A percentile compares a stretch with the other conserved stretches of the same genome.
Evolutionary conservation across 1,284 basidiomycete genomes (phyloP).

Genomic region (Omphalotus olearius): DNA sequence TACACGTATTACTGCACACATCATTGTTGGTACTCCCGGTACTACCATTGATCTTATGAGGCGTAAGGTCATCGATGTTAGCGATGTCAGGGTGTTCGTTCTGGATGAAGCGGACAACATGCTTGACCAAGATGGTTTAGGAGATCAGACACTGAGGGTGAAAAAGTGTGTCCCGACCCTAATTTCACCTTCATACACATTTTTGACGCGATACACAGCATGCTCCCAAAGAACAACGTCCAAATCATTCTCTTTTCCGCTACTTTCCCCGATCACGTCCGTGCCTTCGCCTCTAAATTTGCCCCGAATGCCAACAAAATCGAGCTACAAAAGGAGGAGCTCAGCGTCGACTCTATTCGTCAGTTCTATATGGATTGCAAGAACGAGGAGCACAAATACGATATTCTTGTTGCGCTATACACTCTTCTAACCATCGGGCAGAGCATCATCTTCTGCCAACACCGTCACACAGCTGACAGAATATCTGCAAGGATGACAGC

Average conservation of each 20-base stretch:
- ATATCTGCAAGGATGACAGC: conserved; percentile 88
- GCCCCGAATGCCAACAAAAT: conserved; percentile 97
- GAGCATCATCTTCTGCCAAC: conserved; percentile 96
- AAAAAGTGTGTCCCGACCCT: conserved; percentile 71
- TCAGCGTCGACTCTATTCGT: conserved; percentile 92
- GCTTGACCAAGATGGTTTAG: conserved; percentile 93
- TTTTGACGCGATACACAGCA: conserved; percentile 34
- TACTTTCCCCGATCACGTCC: conserved; percentile 94
- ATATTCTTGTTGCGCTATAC: conserved; percentile 91
- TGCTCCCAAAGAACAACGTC: conserved; percentile 50
- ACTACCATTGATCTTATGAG: conserved; percentile 87
- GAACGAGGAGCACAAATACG: conserved; percentile 91
- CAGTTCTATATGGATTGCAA: conserved; percentile 98
- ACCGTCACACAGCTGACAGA: conserved; percentile 88
- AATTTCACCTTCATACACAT: not conserved
- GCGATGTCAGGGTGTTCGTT: conserved; percentile 88
- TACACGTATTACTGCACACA: conserved; percentile 79
- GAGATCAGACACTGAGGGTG: conserved; percentile 94
- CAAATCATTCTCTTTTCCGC: conserved; percentile 98
- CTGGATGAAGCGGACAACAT: conserved; percentile 99
- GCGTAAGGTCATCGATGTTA: conserved; percentile 72
- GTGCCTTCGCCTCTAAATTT: conserved; percentile 86
- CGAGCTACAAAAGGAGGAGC: conserved; percentile 90
- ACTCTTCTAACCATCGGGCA: conserved; percentile 92
- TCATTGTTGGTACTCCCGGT: conserved; percentile 96